Conservation (phyloP, 371 early-diverging fungal genomes). For the Saksenaea oblongispora region DNA sequence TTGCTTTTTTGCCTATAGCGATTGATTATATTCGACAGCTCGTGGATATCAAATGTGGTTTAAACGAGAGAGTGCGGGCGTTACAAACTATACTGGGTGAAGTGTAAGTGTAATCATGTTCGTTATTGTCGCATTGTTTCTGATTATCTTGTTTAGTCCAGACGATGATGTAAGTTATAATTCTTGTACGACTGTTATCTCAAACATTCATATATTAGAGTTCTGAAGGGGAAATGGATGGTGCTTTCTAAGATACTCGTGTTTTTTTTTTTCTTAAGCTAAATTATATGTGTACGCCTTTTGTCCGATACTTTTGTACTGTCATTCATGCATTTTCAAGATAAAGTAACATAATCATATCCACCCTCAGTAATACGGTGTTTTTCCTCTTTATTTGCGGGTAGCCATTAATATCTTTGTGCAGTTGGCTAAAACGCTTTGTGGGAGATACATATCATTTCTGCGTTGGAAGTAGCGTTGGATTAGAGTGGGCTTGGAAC, state of each 20-base stretch:
- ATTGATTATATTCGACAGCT: constrained; percentile 21
- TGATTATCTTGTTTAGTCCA: neutral
- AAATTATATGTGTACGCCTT: neutral
- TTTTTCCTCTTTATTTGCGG: too few relatives aligned
- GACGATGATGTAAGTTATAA: constrained; percentile 10
- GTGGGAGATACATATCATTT: too few relatives aligned
- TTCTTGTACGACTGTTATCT: neutral
- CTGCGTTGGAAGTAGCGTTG: too few relatives aligned
- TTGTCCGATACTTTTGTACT: neutral
- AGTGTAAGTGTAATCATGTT: constrained; percentile 5
- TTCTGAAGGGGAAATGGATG: constrained; percentile 9
- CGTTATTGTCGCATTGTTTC: neutral
- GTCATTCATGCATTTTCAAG: neutral
- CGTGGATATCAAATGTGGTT: constrained; percentile 5
- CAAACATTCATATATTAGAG: constrained; percentile 1
- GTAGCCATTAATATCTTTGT: too few relatives aligned
- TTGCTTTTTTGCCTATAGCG: neutral
- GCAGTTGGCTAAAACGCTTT: too few relatives aligned
- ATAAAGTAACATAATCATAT: too few relatives aligned
- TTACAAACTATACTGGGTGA: constrained; percentile 8
- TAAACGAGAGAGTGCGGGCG: constrained; percentile 6
- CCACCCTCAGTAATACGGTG: too few relatives aligned
- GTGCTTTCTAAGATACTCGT: neutral
- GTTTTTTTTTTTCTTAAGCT: neutral
- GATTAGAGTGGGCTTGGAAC: too few relatives aligned